These are phyloP conservation scores for Fusarium luffae DNA, from an alignment of 2,329 filamentous ascomycete genomes.

Conservation along the genomic window DNA sequence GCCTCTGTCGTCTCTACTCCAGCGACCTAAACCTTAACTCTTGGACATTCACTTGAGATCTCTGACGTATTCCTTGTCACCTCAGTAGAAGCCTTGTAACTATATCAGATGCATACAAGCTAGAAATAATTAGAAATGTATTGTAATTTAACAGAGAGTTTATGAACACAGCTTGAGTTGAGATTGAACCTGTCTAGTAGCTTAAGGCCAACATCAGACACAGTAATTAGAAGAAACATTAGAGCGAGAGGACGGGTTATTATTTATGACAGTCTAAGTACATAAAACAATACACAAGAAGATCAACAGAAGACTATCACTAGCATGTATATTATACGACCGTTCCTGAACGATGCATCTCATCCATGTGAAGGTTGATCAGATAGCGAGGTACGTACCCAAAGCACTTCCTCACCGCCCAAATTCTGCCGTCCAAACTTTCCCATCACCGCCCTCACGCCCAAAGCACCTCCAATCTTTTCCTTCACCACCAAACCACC, in stretches of 20 bases:
- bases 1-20: neutral
- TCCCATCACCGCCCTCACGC: constrained; percentile 40
- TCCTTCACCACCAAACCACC: constrained; percentile 14
- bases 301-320: neutral
- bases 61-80: neutral
- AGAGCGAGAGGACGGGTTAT: neutral
- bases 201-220: neutral
- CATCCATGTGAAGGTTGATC: neutral
- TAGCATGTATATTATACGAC: neutral
- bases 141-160: neutral
- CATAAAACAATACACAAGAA: neutral
- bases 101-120: neutral
- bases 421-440: constrained; percentile 45
- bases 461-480: constrained; percentile 39
- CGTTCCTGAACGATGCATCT: neutral
- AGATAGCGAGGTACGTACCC: constrained; percentile 9
- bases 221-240: neutral
- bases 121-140: neutral
- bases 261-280: too few relatives aligned
- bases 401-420: constrained; percentile 33
- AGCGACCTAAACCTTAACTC: neutral
- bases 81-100: rapidly evolving
- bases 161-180: neutral
- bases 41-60: neutral
- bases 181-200: neutral